phyloP scores from a whole-genome alignment of 1,284 basidiomycete genomes.

The Blastosporella zonata region DNA sequence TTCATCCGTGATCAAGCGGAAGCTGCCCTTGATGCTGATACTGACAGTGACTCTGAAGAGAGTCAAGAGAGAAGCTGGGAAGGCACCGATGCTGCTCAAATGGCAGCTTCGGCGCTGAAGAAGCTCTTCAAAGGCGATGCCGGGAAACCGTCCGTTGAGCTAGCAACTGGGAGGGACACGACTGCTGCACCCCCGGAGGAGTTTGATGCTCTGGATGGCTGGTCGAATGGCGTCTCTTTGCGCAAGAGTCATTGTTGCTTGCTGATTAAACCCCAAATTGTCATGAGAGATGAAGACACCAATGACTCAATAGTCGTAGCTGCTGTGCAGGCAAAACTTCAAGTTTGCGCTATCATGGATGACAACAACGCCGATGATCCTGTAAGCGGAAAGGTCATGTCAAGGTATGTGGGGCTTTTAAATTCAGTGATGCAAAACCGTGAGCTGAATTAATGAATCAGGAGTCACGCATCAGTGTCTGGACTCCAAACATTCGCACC shows the following conservation, averaged over 20 bases:
- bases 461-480: conserved; percentile 72
- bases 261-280: conserved; percentile 89
- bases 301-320: conserved; percentile 74
- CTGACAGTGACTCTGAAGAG: conserved; percentile 30
- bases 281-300: conserved; percentile 67
- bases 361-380: conserved; percentile 78
- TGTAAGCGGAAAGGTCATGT: conserved; percentile 83
- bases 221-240: conserved; percentile 66
- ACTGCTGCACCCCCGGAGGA: conserved; percentile 24
- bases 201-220: conserved; percentile 65
- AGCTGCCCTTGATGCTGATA: conserved; percentile 33
- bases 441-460: conserved; percentile 25
- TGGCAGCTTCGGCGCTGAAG: conserved; percentile 59
- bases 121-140: conserved; percentile 57
- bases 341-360: conserved; percentile 84
- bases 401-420: conserved; percentile 48
- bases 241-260: conserved; percentile 78
- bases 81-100: conserved; percentile 48
- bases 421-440: conserved; percentile 2
- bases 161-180: conserved; percentile 25
- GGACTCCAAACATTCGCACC: conserved; percentile 92
- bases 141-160: conserved; percentile 44
- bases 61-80: conserved; percentile 28
- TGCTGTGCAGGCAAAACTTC: conserved; percentile 80
- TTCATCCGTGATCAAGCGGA: conserved; percentile 81